Evolutionary conservation across 192 early-diverging fungal species (phyloP).

Genomic region (Coemansia sp.): DNA sequence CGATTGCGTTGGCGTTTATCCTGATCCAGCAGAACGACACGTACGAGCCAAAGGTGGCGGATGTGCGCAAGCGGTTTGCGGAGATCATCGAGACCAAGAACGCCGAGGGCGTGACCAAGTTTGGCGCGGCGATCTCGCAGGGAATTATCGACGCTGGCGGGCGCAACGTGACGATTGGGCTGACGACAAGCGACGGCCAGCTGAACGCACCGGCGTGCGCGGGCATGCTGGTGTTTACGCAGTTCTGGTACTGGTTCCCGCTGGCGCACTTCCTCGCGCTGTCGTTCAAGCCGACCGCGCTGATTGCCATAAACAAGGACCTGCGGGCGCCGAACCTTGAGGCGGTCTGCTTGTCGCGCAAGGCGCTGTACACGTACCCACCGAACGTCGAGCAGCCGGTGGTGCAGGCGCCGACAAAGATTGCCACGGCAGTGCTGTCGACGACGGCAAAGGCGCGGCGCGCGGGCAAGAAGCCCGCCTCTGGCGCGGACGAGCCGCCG

Average conservation of each 20-base stretch:
- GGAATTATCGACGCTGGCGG: slow-evolving; percentile 99
- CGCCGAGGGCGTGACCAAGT: slow-evolving; percentile 88
- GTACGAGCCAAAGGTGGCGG: slow-evolving; percentile 75
- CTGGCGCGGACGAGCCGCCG: slow-evolving; percentile 1
- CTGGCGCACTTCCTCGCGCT: slow-evolving; percentile 93
- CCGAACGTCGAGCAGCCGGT: slow-evolving; percentile 75
- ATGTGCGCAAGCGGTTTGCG: slow-evolving; percentile 84
- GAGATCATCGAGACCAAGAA: slow-evolving; percentile 90
- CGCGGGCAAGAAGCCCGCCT: slow-evolving; percentile 74
- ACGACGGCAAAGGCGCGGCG: slow-evolving; percentile 94
- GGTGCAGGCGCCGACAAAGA: slow-evolving; percentile 49
- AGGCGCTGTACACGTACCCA: slow-evolving; percentile 92
- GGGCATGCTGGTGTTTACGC: slow-evolving; percentile 97
- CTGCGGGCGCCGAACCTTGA: slow-evolving; percentile 84
- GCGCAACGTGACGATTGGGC: slow-evolving; percentile 93
- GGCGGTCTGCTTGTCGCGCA: slow-evolving; percentile 79
- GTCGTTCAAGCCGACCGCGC: slow-evolving; percentile 90
- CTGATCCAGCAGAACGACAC: slow-evolving; percentile 94
- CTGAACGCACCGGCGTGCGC: slow-evolving; percentile 93
- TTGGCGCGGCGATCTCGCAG: slow-evolving; percentile 94
- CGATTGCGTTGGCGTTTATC: slow-evolving; percentile 93
- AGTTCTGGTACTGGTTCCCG: slow-evolving; percentile 99
- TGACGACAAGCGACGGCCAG: slow-evolving; percentile 84
- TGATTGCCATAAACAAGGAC: slow-evolving; percentile 93
- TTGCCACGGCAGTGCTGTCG: slow-evolving; percentile 92